A percentile compares a stretch with the other conserved stretches of the same genome.
Conservation (phyloP, 306 rosid genomes). For the Fragaria iinumae region DNA sequence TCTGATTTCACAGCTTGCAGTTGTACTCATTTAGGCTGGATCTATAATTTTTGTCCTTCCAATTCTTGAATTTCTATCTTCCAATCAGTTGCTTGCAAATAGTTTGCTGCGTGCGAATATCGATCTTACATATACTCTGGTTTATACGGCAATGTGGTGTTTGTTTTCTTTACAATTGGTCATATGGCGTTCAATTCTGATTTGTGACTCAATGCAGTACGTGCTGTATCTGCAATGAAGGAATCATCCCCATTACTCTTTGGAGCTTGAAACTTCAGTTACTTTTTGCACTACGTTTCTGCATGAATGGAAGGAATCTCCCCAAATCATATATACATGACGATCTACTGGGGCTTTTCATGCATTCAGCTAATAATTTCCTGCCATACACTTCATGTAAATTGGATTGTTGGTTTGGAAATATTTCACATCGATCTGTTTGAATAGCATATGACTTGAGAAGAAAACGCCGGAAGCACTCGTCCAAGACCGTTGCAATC, state of each 20-base stretch:
- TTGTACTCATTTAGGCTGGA: neutral
- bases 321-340: neutral
- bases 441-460: no score
- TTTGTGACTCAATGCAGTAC: neutral
- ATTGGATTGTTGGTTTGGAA: neutral
- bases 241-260: neutral
- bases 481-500: neutral
- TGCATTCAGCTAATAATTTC: neutral
- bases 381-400: neutral
- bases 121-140: neutral
- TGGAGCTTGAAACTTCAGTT: neutral
- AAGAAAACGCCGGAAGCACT: no score
- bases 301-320: neutral
- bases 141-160: neutral
- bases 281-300: neutral
- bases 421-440: neutral
- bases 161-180: neutral
- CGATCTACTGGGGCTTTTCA: neutral
- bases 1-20: no score
- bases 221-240: neutral
- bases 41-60: no score
- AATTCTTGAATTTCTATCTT: no score
- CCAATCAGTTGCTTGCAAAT: neutral
- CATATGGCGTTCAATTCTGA: neutral
- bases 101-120: neutral